Base-by-base conservation (phyloP, 1,284 basidiomycete species). In the Pseudozyma flocculosa region DNA sequence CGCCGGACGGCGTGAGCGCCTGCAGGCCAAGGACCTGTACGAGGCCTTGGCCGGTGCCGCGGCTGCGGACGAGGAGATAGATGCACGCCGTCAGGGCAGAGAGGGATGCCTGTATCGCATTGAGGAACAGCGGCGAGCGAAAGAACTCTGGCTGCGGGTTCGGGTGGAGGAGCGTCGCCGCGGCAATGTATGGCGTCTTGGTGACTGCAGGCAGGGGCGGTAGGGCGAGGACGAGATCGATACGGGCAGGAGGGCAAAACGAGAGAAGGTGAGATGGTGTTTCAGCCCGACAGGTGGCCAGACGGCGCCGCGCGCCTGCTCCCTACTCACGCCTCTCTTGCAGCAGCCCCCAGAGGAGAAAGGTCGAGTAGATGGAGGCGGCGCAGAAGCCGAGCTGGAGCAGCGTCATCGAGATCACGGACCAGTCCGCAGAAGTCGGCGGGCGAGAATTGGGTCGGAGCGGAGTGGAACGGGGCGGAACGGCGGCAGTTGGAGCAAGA, bases 41-140 rank as follows among this genome's bases (percentile, higher is more conserved):
- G 34, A 69, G 24, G 22, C 44, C 42, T 40, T 46, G 55, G 34
- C 30, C 13, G 2, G 55, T 46, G 4, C 51, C 55, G 3, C 56
- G 50, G 24, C 85, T 82, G 26, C 87, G 84, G 18, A 89, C 58
- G n/a, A 86, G 73, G 49, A 96, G 86, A 78, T 96, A 97, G 45
- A 84, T 63, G 15, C 91, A 79, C 0, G 92, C 90, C 1, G 89
- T 88, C 40, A 89, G 66, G 8, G 87, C 86, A 61, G 88, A 89
- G 30, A 92, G 84, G 34, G 86, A 81, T 62, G 90, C 91, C 79
- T 97, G 93, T 51, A 86, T 86, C 30, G 88, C 91, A 61, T 89
- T 89, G 79, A 96, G 84, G 75, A 94, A 88, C 19, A 94, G 81
- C 1, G 90, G 86, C 0, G 89, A 92, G 68, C 87, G 86, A 82